A percentile compares a stretch with the other conserved stretches of the same genome.
Conservation (phyloP, 345 rosid species). For the Laguncularia racemosa region DNA sequence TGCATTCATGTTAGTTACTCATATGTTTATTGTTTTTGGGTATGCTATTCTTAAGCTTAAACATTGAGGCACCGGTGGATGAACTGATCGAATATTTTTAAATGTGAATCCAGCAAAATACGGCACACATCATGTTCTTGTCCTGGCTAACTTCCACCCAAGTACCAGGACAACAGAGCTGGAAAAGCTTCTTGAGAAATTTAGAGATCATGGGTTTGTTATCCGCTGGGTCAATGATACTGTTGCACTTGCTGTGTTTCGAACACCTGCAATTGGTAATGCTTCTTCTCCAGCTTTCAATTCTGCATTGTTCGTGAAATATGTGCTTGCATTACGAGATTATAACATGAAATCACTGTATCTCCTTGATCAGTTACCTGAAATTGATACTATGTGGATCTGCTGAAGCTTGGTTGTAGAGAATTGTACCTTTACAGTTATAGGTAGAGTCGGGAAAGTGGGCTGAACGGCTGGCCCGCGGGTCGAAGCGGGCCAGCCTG, state of each 20-base stretch:
- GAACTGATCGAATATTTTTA: neutral
- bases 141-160: slow-evolving; percentile 69
- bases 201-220: slow-evolving; percentile 43
- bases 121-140: slow-evolving; percentile 82
- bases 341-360: no score
- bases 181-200: slow-evolving; percentile 65
- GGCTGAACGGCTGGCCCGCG: no score
- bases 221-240: slow-evolving; percentile 95
- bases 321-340: no score
- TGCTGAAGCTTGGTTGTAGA: no score
- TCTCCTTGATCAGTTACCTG: no score
- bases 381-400: no score
- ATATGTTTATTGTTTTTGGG: no score
- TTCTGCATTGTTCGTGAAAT: neutral
- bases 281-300: neutral
- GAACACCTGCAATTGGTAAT: slow-evolving; percentile 64
- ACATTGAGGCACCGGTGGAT: neutral
- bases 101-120: slow-evolving; percentile 48
- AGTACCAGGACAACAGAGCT: slow-evolving; percentile 68
- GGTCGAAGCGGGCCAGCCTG: no score
- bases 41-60: no score
- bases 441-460: no score
- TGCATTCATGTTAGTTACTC: no score
- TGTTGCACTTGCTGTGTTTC: slow-evolving; percentile 81
- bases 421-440: no score